phyloP scores from a whole-genome alignment of 257 asterid genomes.

The Craterostigma plantagineum region DNA sequence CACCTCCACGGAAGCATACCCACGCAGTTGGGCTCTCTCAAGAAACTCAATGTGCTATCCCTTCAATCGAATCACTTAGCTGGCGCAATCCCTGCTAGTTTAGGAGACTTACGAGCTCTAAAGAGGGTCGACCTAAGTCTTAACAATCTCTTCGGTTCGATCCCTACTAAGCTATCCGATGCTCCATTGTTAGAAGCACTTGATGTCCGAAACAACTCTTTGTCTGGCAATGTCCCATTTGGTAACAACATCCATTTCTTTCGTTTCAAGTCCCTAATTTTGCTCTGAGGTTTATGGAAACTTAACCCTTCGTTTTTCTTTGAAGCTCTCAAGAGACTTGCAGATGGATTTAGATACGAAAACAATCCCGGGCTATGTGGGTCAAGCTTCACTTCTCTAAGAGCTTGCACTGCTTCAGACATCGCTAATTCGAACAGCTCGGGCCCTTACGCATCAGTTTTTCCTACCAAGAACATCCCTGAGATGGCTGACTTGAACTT shows the following conservation, averaged over 20 bases:
- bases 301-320: neutral
- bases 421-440: slow-evolving; percentile 33
- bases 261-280: neutral
- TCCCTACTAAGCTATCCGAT: slow-evolving; percentile 71
- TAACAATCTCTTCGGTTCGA: slow-evolving; percentile 67
- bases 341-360: slow-evolving; percentile 46
- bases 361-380: slow-evolving; percentile 78
- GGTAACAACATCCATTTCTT: slow-evolving; percentile 24
- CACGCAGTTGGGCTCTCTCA: slow-evolving; percentile 36
- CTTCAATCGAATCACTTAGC: slow-evolving; percentile 56
- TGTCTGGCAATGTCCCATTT: slow-evolving; percentile 89
- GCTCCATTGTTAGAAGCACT: slow-evolving; percentile 60
- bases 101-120: slow-evolving; percentile 47
- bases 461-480: slow-evolving; percentile 45
- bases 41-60: slow-evolving; percentile 64
- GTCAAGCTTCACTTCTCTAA: slow-evolving; percentile 39
- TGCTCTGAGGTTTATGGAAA: neutral
- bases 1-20: slow-evolving; percentile 76
- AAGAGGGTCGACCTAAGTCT: slow-evolving; percentile 67
- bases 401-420: slow-evolving; percentile 34
- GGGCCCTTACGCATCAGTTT: slow-evolving; percentile 44
- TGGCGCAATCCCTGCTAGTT: slow-evolving; percentile 92
- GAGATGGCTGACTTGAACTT: slow-evolving; percentile 69
- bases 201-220: slow-evolving; percentile 58
- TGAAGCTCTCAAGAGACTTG: slow-evolving; percentile 76